These are phyloP conservation scores for Primulina eburnea DNA, from an alignment of 257 asterid genomes.

Conservation along the genomic window DNA sequence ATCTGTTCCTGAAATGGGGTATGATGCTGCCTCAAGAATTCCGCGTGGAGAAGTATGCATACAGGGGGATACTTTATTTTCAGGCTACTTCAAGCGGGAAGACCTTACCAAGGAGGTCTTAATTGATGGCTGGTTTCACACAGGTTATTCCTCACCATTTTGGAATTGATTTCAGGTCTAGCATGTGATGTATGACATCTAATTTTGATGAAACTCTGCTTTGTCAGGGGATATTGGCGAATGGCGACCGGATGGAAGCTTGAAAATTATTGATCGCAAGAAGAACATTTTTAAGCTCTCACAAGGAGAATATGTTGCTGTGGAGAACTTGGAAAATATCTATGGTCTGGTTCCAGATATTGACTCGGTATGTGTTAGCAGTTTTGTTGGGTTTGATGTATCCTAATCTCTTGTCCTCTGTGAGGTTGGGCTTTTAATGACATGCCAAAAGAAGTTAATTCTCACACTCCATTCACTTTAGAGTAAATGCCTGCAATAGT, in stretches of 20 bases:
- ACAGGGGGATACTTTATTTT: constrained; percentile 72
- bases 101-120: constrained; percentile 90
- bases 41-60: constrained; percentile 95
- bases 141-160: constrained; percentile 51
- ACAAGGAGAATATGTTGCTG: constrained; percentile 99
- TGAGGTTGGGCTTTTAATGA: background rate
- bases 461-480: background rate
- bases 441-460: background rate
- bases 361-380: constrained; percentile 60
- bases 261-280: constrained; percentile 91
- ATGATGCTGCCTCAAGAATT: constrained; percentile 75
- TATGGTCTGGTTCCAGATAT: constrained; percentile 56
- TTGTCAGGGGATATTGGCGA: constrained; percentile 86
- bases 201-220: constrained; percentile 9
- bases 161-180: constrained; percentile 16
- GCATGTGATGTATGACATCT: constrained; percentile 7
- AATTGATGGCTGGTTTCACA: constrained; percentile 93
- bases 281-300: constrained; percentile 96
- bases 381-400: background rate
- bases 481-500: background rate
- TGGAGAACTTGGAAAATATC: constrained; percentile 86
- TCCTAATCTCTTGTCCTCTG: constrained; percentile 13
- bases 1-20: constrained; percentile 97
- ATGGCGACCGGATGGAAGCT: constrained; percentile 88
- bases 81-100: constrained; percentile 89